These are phyloP conservation scores for Saccharomycopsis sp. DNA, from an alignment of 805 yeast species.

Conservation along the genomic window DNA sequence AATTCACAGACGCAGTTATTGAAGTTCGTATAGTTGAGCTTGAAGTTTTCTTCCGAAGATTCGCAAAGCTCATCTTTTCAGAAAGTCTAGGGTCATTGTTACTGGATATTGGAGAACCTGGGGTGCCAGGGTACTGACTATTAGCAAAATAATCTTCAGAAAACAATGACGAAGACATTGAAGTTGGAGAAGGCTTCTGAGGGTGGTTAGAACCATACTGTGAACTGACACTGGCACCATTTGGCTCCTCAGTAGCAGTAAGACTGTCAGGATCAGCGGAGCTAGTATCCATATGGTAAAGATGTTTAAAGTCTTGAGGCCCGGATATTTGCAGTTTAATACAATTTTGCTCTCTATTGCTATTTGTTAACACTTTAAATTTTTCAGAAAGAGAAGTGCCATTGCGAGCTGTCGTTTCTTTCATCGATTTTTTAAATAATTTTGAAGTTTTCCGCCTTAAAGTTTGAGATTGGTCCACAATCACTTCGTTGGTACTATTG, in stretches of 20 bases:
- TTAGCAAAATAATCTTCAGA: conserved; percentile 9
- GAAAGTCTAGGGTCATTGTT: conserved; percentile 3
- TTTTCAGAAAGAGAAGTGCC: conserved; percentile 3
- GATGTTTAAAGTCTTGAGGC: conserved; percentile 19
- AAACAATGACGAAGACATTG: conserved; percentile 14
- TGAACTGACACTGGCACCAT: not conserved
- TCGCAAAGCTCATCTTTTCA: not conserved
- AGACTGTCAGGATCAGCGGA: not conserved
- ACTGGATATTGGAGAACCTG: conserved; percentile 12
- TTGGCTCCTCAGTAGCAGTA: not conserved
- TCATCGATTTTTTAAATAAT: conserved; percentile 8
- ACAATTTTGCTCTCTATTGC: not conserved
- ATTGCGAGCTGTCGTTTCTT: not conserved
- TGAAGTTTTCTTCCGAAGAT: not conserved
- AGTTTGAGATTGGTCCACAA: not conserved
- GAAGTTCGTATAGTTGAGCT: conserved; percentile 14
- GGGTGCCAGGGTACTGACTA: conserved; percentile 13
- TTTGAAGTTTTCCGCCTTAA: conserved; percentile 12
- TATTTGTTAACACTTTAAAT: not conserved
- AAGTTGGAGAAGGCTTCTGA: conserved; percentile 13
- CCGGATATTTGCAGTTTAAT: conserved; percentile 8
- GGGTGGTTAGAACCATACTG: not conserved
- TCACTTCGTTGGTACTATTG: not conserved
- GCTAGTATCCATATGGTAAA: conserved; percentile 18
- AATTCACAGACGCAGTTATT: conserved; percentile 11